Conservation (phyloP, 2,329 filamentous ascomycete genomes). For the Pleurostoma richardsiae region DNA sequence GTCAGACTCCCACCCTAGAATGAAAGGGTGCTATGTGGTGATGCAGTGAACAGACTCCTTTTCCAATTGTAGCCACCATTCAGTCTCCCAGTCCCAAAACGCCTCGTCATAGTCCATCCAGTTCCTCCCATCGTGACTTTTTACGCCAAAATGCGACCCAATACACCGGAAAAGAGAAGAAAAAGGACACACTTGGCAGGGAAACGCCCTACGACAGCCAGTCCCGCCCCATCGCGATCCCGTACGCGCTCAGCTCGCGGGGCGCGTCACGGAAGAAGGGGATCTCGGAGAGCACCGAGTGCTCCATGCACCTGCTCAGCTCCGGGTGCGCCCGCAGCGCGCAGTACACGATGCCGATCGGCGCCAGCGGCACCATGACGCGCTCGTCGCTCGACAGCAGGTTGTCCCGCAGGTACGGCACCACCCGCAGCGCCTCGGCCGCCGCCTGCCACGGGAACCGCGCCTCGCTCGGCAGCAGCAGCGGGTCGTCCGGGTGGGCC, state of each 20-base stretch:
- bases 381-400: constrained; percentile 8
- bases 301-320: constrained; percentile 7
- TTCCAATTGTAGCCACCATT: no score
- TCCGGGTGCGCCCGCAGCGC: constrained; percentile 4
- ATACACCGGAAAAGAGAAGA: no score
- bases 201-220: neutral
- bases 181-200: no score
- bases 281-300: constrained; percentile 9
- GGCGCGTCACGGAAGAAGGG: constrained; percentile 6
- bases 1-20: no score
- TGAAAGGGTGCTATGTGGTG: no score
- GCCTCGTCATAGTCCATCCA: no score
- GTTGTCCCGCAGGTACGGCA: constrained; percentile 10
- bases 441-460: constrained; percentile 8
- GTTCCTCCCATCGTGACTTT: no score
- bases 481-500: constrained; percentile 1
- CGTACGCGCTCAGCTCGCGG: constrained; percentile 5
- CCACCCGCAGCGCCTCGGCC: constrained; percentile 9
- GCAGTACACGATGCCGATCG: constrained; percentile 9
- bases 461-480: constrained; percentile 7
- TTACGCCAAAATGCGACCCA: no score
- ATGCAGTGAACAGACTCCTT: no score
- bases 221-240: constrained; percentile 3
- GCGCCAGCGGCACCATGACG: constrained; percentile 10
- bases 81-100: no score